Evolutionary conservation across 2,329 filamentous ascomycete species (phyloP), one percentile per base, ranked within the genome.

Genomic region (Aspergillus neotritici): DNA sequence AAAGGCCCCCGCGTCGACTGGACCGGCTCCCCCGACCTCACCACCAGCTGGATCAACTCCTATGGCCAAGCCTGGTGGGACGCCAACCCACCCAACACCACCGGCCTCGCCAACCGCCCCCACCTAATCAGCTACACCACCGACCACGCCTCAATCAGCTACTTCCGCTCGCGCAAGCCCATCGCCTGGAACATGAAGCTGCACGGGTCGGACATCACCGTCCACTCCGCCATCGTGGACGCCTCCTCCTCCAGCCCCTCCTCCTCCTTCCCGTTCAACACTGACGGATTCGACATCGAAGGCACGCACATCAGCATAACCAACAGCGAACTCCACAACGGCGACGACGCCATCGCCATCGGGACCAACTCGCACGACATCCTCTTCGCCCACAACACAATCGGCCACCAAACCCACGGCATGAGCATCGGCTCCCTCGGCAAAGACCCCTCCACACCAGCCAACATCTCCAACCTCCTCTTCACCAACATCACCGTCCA

Each of bases 61-160:
- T 68, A 72, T 39, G 70, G 70, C 16, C 69, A 72, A 50, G 57
- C 59, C 1, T 72, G 70, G 70, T 73, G 69, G 69, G 68, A 72
- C 40, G 58, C 63, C 5, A 73, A 71, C 47, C 61, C 63, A 2
- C 48, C 55, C 5, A 66, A 66, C 29, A 60, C 59, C 31, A 67
- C 67, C 15, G 69, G 69, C 8, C 57, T 66, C 10, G 52, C 55
- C 11, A 62, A 60, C 29, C 61, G 70, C 5, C 70, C 70, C 8
- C 68, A 71, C 47, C 54, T 72, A 8, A 61, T 71, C 53, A 58
- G 55, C 21, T 66, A 69, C 54, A 62, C 62, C 33, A 62, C 63
- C 9, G 63, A 55, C 2, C 54, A 67, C 41, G 64, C 64, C 4
- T 55, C 57, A 12, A 59, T 72, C 31, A 55, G 62, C 15, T 52